Conservation (phyloP, 495 filamentous ascomycete species). For the Penicillium samsonianum region DNA sequence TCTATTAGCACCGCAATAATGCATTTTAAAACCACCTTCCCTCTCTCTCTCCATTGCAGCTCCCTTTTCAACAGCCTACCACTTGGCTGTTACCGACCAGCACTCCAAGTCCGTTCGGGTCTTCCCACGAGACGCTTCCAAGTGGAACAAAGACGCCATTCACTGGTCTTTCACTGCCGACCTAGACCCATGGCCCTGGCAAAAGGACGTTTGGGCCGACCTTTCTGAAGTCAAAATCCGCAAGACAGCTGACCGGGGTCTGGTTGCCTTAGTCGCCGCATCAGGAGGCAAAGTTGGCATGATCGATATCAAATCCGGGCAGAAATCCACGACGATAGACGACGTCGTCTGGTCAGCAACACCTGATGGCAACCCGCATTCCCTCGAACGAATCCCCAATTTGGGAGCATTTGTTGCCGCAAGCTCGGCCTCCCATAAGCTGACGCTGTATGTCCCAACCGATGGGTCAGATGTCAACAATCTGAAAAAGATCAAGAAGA, state of each 20-base stretch:
- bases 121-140: not conserved
- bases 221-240: not conserved
- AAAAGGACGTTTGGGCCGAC: not conserved
- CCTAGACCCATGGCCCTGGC: not conserved
- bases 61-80: not conserved
- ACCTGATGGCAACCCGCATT: not conserved
- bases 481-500: not conserved
- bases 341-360: not conserved
- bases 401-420: not conserved
- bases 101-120: not conserved
- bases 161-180: not conserved
- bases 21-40: not conserved
- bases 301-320: not conserved
- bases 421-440: not conserved
- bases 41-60: not conserved
- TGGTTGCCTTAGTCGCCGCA: not conserved
- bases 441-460: not conserved
- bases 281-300: not conserved
- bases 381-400: not conserved
- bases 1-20: not conserved
- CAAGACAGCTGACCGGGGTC: not conserved
- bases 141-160: not conserved
- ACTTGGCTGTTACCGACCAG: not conserved
- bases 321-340: not conserved
- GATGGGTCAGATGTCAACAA: not conserved